Evolutionary conservation across 2,329 filamentous ascomycete genomes (phyloP), one percentile per base, ranked within the genome.

Genomic region (Stagonosporopsis vannaccii): DNA sequence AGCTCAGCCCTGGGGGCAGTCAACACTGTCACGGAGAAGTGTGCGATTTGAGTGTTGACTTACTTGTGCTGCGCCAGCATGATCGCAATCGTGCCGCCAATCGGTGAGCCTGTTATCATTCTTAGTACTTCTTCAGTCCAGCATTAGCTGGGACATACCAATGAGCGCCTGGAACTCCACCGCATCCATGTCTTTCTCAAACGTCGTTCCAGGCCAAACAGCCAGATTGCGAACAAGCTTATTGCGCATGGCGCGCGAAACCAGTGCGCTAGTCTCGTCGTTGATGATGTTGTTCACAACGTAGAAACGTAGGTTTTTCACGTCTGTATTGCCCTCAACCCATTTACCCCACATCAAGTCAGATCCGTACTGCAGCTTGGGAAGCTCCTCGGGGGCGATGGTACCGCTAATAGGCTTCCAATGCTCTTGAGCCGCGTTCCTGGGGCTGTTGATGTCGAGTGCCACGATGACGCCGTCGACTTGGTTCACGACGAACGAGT

Each of bases 321-420:
- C 5, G 23, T 68, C 42, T 0, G 37, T 28, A 17, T 69, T 67
- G 2, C 58, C 51, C 1, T 54, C 52, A 15, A 43, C n/a, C 63
- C 67, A 71, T 32, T 58, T 62, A 3, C 44, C 58, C 68, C 67
- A 71, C 28, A 66, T 56, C 20, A 70, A 28, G 11, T 71, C 68
- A 1, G 68, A 66, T 11, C 39, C 30, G 13, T 37, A 44, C 1
- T 51, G 50, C 2, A 71, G 22, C 7, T 55, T 51, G 3, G 68
- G 68, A 1, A 69, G 68, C 26, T 71, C 67, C 6, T 51, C 58
- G 0, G 41, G 32, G 6, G 48, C 50, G 3, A 23, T n/a, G 11
- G 48, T 56, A 15, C 30, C 42, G 4, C 58, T 51, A n/a, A 58
- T 54, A 49, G 58, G 63, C 4, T 23, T 47, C 19, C 39, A 28